Conservation (phyloP, 2,329 filamentous ascomycete genomes). For the Cordyceps pruinosa region DNA sequence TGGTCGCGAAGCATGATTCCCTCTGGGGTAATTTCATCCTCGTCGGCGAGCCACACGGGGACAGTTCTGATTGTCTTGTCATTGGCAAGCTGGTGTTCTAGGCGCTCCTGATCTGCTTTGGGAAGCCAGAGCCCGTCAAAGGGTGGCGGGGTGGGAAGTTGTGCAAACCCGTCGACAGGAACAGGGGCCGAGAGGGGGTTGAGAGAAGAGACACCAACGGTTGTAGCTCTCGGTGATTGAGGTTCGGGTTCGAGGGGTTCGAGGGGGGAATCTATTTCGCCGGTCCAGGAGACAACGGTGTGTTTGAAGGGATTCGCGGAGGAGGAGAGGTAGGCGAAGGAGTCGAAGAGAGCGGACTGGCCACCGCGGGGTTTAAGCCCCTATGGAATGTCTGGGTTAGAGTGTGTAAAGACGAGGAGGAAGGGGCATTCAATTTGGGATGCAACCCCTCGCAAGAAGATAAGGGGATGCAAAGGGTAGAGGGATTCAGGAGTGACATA, state of each 20-base stretch:
- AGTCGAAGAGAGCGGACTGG: constrained; percentile 87
- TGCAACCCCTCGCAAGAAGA: background rate
- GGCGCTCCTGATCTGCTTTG: constrained; percentile 59
- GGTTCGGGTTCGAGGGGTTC: constrained; percentile 42
- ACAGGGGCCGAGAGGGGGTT: constrained; percentile 76
- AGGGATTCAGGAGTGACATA: constrained; percentile 22
- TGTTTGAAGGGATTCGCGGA: constrained; percentile 81
- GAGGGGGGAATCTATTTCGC: constrained; percentile 60
- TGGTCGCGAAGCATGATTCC: constrained; percentile 76
- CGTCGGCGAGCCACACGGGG: constrained; percentile 84
- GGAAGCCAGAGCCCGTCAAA: constrained; percentile 65
- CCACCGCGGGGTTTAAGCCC: constrained; percentile 71
- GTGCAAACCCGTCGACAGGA: constrained; percentile 57
- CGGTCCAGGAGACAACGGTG: constrained; percentile 90
- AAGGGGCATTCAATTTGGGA: constrained; percentile 6
- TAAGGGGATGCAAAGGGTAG: background rate
- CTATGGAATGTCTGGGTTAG: constrained; percentile 33
- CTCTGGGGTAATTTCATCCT: constrained; percentile 57
- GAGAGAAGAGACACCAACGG: constrained; percentile 47
- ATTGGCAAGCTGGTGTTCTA: constrained; percentile 68
- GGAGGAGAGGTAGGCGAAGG: constrained; percentile 83
- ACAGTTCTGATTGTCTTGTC: constrained; percentile 71
- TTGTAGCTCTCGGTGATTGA: constrained; percentile 36
- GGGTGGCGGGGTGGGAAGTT: constrained; percentile 49
- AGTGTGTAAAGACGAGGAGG: background rate